These are phyloP conservation scores for Aspergillus sclerotialis DNA, from an alignment of 2,329 filamentous ascomycete species.

Conservation along the genomic window DNA sequence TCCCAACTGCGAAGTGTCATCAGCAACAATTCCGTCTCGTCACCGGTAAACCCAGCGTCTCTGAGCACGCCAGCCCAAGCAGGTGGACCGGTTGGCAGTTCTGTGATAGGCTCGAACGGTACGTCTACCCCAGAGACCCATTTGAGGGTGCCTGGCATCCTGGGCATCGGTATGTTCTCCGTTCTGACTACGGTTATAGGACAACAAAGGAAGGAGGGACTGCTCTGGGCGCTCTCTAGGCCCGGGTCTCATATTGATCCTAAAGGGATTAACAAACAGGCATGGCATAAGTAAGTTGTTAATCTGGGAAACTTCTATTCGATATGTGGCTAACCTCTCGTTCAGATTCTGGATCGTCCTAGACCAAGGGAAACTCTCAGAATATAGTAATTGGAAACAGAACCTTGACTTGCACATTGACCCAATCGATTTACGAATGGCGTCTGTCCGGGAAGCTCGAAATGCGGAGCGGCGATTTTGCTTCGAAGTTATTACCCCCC, in stretches of 20 bases:
- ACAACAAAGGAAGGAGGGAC: slow-evolving; percentile 80
- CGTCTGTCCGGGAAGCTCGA: slow-evolving; percentile 89
- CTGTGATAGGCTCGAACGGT: slow-evolving; percentile 16
- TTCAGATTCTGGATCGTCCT: slow-evolving; percentile 94
- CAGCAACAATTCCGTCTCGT: slow-evolving; percentile 40
- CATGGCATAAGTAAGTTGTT: slow-evolving; percentile 86
- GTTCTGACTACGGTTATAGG: slow-evolving; percentile 51
- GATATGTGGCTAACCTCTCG: neutral
- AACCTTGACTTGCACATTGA: slow-evolving; percentile 95
- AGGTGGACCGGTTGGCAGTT: slow-evolving; percentile 13
- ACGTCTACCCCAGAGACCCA: slow-evolving; percentile 42
- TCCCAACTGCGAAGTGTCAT: slow-evolving; percentile 56
- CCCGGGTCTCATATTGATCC: slow-evolving; percentile 94
- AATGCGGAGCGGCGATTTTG: slow-evolving; percentile 94
- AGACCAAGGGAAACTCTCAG: slow-evolving; percentile 91
- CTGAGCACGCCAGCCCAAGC: slow-evolving; percentile 18
- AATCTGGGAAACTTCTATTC: neutral
- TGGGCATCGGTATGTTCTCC: slow-evolving; percentile 66
- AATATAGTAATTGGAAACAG: slow-evolving; percentile 99
- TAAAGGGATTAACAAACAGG: slow-evolving; percentile 90
- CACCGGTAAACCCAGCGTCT: slow-evolving; percentile 31
- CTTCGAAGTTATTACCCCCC: slow-evolving; percentile 96
- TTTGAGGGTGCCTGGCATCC: slow-evolving; percentile 92
- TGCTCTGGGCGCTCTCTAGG: slow-evolving; percentile 88
- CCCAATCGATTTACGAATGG: slow-evolving; percentile 93